Evolutionary conservation across 495 filamentous ascomycete genomes (phyloP), one percentile per base, ranked within the genome.

Genomic region (Penicillium samsonianum): DNA sequence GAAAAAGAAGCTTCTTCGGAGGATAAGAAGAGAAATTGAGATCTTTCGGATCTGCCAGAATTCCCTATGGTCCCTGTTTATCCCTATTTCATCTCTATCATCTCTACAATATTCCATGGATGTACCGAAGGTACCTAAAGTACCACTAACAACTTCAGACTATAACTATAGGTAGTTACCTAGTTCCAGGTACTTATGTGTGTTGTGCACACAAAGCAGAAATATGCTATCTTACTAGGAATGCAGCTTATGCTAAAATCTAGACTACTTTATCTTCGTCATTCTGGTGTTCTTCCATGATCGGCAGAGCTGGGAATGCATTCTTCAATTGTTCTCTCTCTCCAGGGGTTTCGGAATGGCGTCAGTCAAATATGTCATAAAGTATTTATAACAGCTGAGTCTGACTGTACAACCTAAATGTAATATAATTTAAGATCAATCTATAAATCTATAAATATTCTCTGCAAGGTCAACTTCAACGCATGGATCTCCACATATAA

Each of bases 401-500:
- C n/a, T 9, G 17, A 43, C 38, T 35, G 40, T 23, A 54, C 10
- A 33, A 33, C 0, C 0, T 0, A 33, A 33, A 14, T 12, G 16
- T n/a, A 17, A 38, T 28, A 26, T 33, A 53, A 31, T 53, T 53
- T 53, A 43, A 43, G 50, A 53, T 43, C 26, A 38, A 38, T 40
- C 50, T 42, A 53, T 55, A 54, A 54, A 45, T 45, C 52, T 45
- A 47, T 47, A 26, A 55, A 55, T 55, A 55, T 55, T 47, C 42
- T 30, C 50, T 53, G 42, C 51, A 53, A 33, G 33, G 33, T 19
- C 26, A 17, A 40, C 22, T n/a, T 41, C 37, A 53, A 28, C 50
- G 48, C 50, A 40, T 41, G 52, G 52, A 55, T 55, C 53, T 55
- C 53, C 53, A 44, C 53, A n/a, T n/a, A n/a, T n/a, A n/a, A n/a